A percentile compares a stretch with the other conserved stretches of the same genome.
These are phyloP conservation scores for Henningerozyma blattae DNA, from an alignment of 805 yeast species.

Conservation along the genomic window DNA sequence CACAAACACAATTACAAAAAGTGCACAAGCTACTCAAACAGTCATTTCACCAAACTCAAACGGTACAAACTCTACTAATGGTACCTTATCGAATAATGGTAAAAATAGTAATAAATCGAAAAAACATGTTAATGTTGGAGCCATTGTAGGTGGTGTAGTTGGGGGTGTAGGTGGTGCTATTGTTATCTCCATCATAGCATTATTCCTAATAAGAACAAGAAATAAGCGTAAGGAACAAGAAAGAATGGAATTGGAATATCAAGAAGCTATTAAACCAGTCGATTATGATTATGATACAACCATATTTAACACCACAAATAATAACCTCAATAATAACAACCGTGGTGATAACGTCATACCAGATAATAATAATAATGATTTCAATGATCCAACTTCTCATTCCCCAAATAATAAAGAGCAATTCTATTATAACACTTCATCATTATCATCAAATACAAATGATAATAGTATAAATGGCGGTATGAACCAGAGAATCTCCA, in stretches of 20 bases:
- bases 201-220: conserved; percentile 28
- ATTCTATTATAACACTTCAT: conserved; percentile 3
- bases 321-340: background rate
- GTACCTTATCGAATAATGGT: background rate
- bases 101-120: conserved; percentile 1
- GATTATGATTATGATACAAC: conserved; percentile 14
- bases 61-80: conserved; percentile 3
- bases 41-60: conserved; percentile 2
- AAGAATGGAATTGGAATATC: conserved; percentile 44
- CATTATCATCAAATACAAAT: conserved; percentile 13
- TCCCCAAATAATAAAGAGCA: background rate
- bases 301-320: conserved; percentile 1
- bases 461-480: background rate
- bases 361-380: conserved; percentile 20
- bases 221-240: conserved; percentile 31
- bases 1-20: conserved; percentile 17
- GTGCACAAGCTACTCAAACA: conserved; percentile 8
- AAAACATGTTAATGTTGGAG: conserved; percentile 30
- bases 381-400: too few relatives aligned
- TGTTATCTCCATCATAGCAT: conserved; percentile 28
- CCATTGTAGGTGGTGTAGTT: conserved; percentile 52
- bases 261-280: conserved; percentile 41
- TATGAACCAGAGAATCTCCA: background rate
- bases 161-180: conserved; percentile 42
- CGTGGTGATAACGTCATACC: background rate